Evolutionary conservation across 2,329 filamentous ascomycete species (phyloP), one percentile per base, ranked within the genome.

Genomic region (Hansfordia pulvinata): DNA sequence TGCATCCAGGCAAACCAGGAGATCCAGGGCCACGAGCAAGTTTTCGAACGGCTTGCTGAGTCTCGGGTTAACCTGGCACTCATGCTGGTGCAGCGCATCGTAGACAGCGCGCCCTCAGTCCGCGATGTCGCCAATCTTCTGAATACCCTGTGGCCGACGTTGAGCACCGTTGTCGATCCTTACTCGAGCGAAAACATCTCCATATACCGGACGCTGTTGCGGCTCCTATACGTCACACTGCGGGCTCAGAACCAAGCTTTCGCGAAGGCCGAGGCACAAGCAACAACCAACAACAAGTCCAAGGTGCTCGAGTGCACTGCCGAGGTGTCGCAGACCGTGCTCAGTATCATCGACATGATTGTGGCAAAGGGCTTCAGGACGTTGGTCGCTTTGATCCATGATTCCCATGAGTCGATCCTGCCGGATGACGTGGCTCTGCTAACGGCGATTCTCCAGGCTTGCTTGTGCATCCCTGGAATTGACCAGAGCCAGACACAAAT

Each of bases 361-460:
- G 78, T 96, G 16, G 80, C 76, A 0, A 74, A 73, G 38, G 86
- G 84, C 2, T 88, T 98, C 58, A 75, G 79, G 20, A 73, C 78
- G 13, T 62, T 94, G 13, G 84, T 85, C 18, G 73, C 74, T 10
- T 71, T 85, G 28, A 69, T 96, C 10, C 90, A 98, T 45, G 78
- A 90, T 18, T 63, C 76, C 17, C 66, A 77, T 4, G 49, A 59
- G 1, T 62, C 69, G 11, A 69, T 76, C 27, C 64, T 65, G 2
- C 81, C 85, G 0, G 78, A 80, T 30, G 90, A 98, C 46, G 73
- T 98, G 36, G 78, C 77, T 3, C 72, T 96, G 21, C 56, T 98
- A 23, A 93, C 84, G 8, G 86, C 83, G 4, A 78, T 96, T 23
- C 58, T 96, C 19, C 86, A 94, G 51, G 81, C 79, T 17, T 79